Evolutionary conservation across 345 rosid genomes (phyloP), one percentile per base, ranked within the genome.

Genomic region (Passiflora organensis): DNA sequence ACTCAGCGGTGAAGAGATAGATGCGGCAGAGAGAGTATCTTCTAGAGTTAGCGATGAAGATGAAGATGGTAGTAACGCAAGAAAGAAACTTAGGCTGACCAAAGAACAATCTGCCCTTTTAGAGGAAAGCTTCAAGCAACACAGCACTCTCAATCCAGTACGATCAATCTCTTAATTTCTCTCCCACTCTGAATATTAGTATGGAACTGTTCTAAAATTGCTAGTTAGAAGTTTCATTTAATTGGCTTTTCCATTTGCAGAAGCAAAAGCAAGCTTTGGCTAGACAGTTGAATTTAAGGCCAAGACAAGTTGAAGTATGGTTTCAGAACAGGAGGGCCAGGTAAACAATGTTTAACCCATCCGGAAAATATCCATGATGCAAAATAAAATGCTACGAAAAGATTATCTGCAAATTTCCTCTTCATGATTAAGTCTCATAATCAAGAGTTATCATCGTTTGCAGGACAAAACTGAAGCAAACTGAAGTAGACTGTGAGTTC

Each of bases 321-420:
- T 94, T 94, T 73, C 99, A 94, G 62, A 94, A 94, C 83, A 79
- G 99, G 65, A 79, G 99, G 73, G 99, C 99, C 32, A 85, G 99
- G 99, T 89, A 61, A 24, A 24, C 18, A 42, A 6, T 10, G 5
- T 48, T 18, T 11, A 10, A 18, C 36, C 23, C 15, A n/a, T 9
- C 22, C 34, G 10, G 20, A 1, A 18, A 18, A 6, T 1, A n/a
- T n/a, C n/a, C n/a, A n/a, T n/a, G n/a, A n/a, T 11, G 19, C 49
- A 46, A 46, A 46, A 46, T 46, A n/a, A n/a, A n/a, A n/a, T n/a
- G n/a, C n/a, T n/a, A n/a, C n/a, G n/a, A n/a, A n/a, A n/a, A n/a
- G n/a, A n/a, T n/a, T n/a, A n/a, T n/a, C n/a, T n/a, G n/a, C n/a
- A n/a, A n/a, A n/a, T n/a, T n/a, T n/a, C n/a, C n/a, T n/a, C n/a